Evolutionary conservation across 1,284 basidiomycete species (phyloP).

Genomic region (Cryptococcus deneoformans): DNA sequence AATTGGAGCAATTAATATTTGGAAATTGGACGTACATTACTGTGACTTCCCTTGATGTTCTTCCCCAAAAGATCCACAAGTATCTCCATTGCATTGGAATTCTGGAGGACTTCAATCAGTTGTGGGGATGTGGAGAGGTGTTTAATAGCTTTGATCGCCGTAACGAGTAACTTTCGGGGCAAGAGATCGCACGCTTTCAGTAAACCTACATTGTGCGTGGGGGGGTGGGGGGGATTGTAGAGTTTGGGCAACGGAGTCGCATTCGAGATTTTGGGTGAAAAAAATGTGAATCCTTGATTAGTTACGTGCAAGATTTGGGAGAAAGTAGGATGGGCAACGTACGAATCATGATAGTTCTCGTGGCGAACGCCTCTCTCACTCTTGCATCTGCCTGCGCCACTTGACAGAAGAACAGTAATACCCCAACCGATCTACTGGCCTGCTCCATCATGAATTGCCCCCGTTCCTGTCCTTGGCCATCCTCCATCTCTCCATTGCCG

Average conservation of each 20-base stretch:
- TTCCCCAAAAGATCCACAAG: conserved; percentile 79
- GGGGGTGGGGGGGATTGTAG: too few relatives aligned
- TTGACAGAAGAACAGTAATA: conserved; percentile 89
- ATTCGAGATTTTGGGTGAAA: too few relatives aligned
- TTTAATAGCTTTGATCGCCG: conserved; percentile 91
- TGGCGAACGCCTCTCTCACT: conserved; percentile 85
- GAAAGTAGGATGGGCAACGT: conserved; percentile 43
- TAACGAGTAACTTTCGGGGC: conserved; percentile 77
- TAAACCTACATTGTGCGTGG: conserved; percentile 58
- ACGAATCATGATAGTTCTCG: conserved; percentile 84
- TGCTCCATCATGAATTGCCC: neutral
- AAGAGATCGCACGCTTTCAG: conserved; percentile 78
- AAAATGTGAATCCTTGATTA: too few relatives aligned
- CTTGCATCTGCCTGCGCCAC: conserved; percentile 91
- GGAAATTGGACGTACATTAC: conserved; percentile 61
- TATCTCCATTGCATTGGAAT: conserved; percentile 91
- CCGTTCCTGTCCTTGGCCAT: neutral
- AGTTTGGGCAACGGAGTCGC: too few relatives aligned
- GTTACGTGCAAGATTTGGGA: neutral
- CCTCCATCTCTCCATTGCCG: conserved; percentile 2
- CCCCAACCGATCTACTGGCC: conserved; percentile 71
- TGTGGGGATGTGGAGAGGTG: conserved; percentile 91
- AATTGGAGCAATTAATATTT: neutral
- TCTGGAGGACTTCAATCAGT: conserved; percentile 88
- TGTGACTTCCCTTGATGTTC: conserved; percentile 72